Percentiles rank a stretch among this genome's conserved stretches.
Conservation (phyloP, 441 rosid genomes). For the Pelargonium myrrhifolium region DNA sequence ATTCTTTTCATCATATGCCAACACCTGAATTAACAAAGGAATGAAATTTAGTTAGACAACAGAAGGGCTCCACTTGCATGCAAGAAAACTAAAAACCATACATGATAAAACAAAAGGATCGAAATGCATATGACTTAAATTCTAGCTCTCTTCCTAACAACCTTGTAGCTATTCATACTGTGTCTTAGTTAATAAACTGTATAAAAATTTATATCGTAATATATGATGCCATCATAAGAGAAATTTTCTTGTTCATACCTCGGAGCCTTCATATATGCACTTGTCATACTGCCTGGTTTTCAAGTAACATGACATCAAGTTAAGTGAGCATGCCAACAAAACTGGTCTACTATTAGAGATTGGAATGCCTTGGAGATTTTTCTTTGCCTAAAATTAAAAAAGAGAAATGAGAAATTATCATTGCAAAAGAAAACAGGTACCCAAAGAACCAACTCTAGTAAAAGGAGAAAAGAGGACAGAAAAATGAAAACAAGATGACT, state of each 20-base stretch:
- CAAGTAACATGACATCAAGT: slow-evolving; percentile 91
- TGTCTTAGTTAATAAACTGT: too few relatives aligned
- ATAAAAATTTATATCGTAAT: not conserved
- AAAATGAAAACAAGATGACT: not conserved
- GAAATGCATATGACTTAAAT: too few relatives aligned
- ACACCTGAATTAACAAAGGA: slow-evolving; percentile 39
- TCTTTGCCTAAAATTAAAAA: slow-evolving; percentile 55
- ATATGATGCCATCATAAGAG: not conserved
- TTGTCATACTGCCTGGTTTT: slow-evolving; percentile 55
- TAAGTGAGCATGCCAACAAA: slow-evolving; percentile 73
- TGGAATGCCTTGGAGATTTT: slow-evolving; percentile 57
- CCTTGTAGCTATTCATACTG: too few relatives aligned
- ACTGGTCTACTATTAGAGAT: slow-evolving; percentile 54
- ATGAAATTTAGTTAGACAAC: slow-evolving; percentile 20
- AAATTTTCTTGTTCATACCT: slow-evolving; percentile 40
- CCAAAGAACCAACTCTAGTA: slow-evolving; percentile 2
- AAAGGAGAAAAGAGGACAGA: not conserved
- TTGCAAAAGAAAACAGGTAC: slow-evolving; percentile 2
- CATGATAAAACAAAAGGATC: too few relatives aligned
- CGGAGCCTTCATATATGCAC: slow-evolving; percentile 75
- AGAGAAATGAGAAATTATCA: slow-evolving; percentile 11
- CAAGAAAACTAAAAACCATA: too few relatives aligned
- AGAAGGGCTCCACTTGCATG: not conserved
- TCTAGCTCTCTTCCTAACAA: too few relatives aligned
- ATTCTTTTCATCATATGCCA: slow-evolving; percentile 68